phyloP scores from a whole-genome alignment of 129 eudicot genomes.

The Rutidosis leptorrhynchoides region DNA sequence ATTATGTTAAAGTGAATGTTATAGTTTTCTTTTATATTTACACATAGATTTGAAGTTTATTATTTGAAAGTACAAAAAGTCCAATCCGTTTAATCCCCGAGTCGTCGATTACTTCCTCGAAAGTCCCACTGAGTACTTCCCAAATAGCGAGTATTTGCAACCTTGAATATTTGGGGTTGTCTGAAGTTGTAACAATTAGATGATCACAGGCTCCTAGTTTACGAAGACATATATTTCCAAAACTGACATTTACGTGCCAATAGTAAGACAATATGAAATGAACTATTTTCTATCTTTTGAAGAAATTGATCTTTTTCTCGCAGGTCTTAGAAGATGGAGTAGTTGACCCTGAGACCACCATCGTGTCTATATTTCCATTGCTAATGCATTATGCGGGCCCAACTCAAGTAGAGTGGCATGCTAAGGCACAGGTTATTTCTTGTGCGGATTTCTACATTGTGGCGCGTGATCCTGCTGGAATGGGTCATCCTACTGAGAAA shows the following conservation, averaged over 20 bases:
- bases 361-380: slow-evolving; percentile 88
- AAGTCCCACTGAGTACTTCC: no score
- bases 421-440: slow-evolving; percentile 84
- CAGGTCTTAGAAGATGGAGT: slow-evolving; percentile 92
- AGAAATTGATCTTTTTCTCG: slow-evolving; percentile 1
- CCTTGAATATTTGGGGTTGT: no score
- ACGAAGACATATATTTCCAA: no score
- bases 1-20: no score
- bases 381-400: slow-evolving; percentile 99
- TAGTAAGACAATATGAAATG: not conserved
- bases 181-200: no score
- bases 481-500: slow-evolving; percentile 92
- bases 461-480: slow-evolving; percentile 96
- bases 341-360: slow-evolving; percentile 88
- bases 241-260: not conserved
- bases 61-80: no score
- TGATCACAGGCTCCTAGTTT: no score
- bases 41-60: no score
- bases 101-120: no score
- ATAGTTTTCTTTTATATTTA: no score
- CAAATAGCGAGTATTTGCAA: no score
- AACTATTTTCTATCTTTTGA: not conserved
- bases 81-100: no score
- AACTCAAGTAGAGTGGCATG: slow-evolving; percentile 97
- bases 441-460: slow-evolving; percentile 95